Percentiles rank a stretch among this genome's conserved stretches.
phyloP scores from a whole-genome alignment of 2,329 filamentous ascomycete species.

The Tolypocladium cylindrosporum region DNA sequence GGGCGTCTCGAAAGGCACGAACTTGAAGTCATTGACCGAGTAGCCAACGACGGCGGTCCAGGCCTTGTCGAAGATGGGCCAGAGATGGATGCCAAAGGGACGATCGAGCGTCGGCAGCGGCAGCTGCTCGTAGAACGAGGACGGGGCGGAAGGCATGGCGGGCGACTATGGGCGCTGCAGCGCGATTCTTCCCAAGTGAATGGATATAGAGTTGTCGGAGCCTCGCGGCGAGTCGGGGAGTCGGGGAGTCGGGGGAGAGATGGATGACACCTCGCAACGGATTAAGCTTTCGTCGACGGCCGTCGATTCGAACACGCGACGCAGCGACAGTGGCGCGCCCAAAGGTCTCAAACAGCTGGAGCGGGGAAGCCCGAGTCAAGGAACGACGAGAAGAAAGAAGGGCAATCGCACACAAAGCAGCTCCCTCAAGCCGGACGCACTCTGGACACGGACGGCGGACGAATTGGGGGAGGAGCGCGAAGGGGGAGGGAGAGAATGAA shows the following conservation, averaged over 20 bases:
- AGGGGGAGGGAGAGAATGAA: constrained; percentile 16
- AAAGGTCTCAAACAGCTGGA: neutral
- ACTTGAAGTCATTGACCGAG: constrained; percentile 76
- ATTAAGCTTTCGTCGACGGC: neutral
- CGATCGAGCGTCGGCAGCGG: constrained; percentile 76
- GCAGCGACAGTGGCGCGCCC: neutral
- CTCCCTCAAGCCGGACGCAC: constrained; percentile 11
- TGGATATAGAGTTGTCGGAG: neutral
- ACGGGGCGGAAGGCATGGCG: constrained; percentile 24
- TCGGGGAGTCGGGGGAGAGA: neutral
- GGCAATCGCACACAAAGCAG: constrained; percentile 11
- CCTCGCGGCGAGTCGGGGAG: neutral
- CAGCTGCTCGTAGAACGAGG: constrained; percentile 43
- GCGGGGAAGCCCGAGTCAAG: neutral
- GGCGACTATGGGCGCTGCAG: constrained; percentile 2
- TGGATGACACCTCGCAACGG: neutral
- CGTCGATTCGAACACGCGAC: neutral
- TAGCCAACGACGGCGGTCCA: constrained; percentile 72
- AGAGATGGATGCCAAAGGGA: constrained; percentile 83
- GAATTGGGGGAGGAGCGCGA: neutral
- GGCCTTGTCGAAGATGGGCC: constrained; percentile 88
- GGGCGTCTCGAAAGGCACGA: constrained; percentile 70
- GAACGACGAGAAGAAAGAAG: constrained; percentile 1
- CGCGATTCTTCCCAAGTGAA: neutral
- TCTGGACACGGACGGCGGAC: neutral